Evolutionary conservation across 805 yeast species (phyloP).

Genomic region (Komagataella pseudopastoris): DNA sequence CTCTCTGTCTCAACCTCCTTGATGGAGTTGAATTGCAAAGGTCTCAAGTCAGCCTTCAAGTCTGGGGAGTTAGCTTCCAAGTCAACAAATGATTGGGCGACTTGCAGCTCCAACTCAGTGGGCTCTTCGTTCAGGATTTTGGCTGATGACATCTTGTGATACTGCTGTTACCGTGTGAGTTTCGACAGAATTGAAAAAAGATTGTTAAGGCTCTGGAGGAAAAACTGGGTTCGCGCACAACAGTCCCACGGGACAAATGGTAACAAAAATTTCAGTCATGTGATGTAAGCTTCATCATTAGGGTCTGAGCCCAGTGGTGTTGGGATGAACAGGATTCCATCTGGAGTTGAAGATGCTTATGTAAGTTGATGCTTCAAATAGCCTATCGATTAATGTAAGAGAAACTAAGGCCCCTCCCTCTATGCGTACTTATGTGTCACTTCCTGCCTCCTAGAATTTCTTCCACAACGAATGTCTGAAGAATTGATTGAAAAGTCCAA

Average conservation of each 20-base stretch:
- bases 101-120: constrained; percentile 97
- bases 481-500: constrained; percentile 63
- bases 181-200: background rate
- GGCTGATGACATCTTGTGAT: constrained; percentile 77
- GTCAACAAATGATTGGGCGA: constrained; percentile 97
- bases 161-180: constrained; percentile 3
- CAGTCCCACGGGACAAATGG: background rate
- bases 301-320: background rate
- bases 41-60: constrained; percentile 95
- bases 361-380: background rate
- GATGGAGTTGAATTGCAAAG: constrained; percentile 96
- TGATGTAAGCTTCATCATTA: background rate
- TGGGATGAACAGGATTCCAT: background rate
- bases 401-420: background rate
- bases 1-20: constrained; percentile 96
- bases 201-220: constrained; percentile 1
- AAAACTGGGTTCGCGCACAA: constrained; percentile 3
- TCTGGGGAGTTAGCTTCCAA: constrained; percentile 90
- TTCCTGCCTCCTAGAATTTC: background rate
- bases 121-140: constrained; percentile 93
- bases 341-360: background rate
- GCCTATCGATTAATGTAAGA: background rate
- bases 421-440: background rate
- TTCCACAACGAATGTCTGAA: background rate
- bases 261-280: background rate